phyloP scores from a whole-genome alignment of 768 basidiomycete species.

The Lactarius deliciosus region DNA sequence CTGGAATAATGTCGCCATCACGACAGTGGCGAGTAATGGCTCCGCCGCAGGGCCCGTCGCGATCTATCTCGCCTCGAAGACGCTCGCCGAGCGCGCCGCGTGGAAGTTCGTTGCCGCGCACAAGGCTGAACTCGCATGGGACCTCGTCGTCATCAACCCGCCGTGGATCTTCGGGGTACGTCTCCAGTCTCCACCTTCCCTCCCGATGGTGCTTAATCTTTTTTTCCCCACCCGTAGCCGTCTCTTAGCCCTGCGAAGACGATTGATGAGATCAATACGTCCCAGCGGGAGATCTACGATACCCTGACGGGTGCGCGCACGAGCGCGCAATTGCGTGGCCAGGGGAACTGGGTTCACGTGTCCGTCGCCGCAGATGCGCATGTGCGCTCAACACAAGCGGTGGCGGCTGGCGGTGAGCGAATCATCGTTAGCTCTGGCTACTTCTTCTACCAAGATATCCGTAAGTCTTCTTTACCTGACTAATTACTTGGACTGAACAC shows the following conservation, averaged over 20 bases:
- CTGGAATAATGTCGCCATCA: slow-evolving; percentile 58
- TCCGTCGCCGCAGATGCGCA: slow-evolving; percentile 15
- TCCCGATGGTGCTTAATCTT: neutral
- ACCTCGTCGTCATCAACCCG: slow-evolving; percentile 54
- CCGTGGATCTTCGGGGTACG: slow-evolving; percentile 37
- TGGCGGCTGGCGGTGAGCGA: slow-evolving; percentile 20
- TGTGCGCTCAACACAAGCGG: slow-evolving; percentile 7
- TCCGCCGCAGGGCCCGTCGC: slow-evolving; percentile 38
- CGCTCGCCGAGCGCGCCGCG: slow-evolving; percentile 58
- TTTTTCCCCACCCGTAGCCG: slow-evolving; percentile 27
- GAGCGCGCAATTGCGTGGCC: neutral
- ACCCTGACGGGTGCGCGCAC: slow-evolving; percentile 12
- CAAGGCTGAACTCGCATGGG: slow-evolving; percentile 47
- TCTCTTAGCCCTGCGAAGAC: slow-evolving; percentile 32
- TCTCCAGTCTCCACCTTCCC: neutral
- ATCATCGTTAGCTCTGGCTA: slow-evolving; percentile 13
- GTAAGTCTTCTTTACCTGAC: neutral
- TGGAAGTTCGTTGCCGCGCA: slow-evolving; percentile 50
- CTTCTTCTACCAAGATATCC: slow-evolving; percentile 19
- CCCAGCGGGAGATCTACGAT: slow-evolving; percentile 22
- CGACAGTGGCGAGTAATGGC: slow-evolving; percentile 50
- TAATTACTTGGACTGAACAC: neutral
- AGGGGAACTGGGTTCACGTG: slow-evolving; percentile 17
- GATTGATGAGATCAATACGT: slow-evolving; percentile 22
- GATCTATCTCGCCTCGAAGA: slow-evolving; percentile 60